Conservation (phyloP, 495 filamentous ascomycete species). For the Hypoxylon subgilvum region DNA sequence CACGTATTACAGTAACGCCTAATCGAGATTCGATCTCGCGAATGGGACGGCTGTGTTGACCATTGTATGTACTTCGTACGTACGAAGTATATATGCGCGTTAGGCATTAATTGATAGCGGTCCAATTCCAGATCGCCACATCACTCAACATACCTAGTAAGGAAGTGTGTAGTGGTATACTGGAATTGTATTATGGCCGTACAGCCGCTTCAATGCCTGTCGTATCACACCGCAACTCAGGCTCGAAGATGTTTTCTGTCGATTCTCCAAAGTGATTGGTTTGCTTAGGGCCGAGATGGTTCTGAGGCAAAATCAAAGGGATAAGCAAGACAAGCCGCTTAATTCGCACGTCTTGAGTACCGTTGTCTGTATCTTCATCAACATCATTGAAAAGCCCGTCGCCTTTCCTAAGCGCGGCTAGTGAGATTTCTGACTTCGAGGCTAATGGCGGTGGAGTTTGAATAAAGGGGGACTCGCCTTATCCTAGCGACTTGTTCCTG, state of each 20-base stretch:
- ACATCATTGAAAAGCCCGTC: neutral
- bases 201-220: constrained; percentile 20
- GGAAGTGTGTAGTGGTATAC: constrained; percentile 13
- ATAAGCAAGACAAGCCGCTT: too few species aligned
- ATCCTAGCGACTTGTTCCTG: constrained; percentile 25
- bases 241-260: constrained; percentile 1
- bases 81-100: constrained; percentile 15
- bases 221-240: constrained; percentile 37
- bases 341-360: too few species aligned
- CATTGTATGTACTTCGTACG: too few species aligned
- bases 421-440: neutral
- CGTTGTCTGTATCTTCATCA: too few species aligned
- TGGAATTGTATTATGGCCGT: constrained; percentile 12
- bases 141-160: too few species aligned
- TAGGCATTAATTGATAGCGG: constrained; percentile 3
- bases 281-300: constrained; percentile 5
- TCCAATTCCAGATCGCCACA: constrained; percentile 35
- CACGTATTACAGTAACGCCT: constrained; percentile 17
- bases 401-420: constrained; percentile 8
- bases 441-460: constrained; percentile 5
- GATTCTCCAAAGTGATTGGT: constrained; percentile 17
- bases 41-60: constrained; percentile 8
- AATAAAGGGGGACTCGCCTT: constrained; percentile 9
- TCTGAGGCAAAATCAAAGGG: constrained; percentile 1
- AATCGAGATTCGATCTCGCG: constrained; percentile 32